These are phyloP conservation scores for Arctium minus DNA, from an alignment of 129 eudicot genomes.

Conservation along the genomic window DNA sequence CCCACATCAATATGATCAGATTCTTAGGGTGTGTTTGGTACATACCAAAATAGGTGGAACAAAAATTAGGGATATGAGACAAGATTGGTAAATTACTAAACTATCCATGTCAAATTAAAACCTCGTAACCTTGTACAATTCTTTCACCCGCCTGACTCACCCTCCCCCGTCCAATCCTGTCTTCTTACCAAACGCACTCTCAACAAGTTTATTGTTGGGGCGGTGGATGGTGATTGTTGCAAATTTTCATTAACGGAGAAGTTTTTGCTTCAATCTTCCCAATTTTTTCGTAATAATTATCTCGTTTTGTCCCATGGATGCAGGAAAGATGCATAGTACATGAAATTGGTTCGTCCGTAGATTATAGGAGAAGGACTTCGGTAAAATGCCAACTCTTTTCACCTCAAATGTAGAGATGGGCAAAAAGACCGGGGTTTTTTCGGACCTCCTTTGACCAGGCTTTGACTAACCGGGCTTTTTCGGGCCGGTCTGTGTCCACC, in stretches of 20 bases:
- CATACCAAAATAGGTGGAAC: not conserved
- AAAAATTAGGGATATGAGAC: not conserved
- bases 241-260: not conserved
- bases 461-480: not conserved
- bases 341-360: conserved; percentile 88
- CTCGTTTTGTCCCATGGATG: conserved; percentile 22
- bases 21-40: not conserved
- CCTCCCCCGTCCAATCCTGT: not conserved
- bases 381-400: conserved; percentile 30
- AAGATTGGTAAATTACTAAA: not conserved
- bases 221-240: not conserved
- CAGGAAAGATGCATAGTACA: conserved; percentile 88
- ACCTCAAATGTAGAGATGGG: not conserved
- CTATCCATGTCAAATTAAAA: not conserved
- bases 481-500: not conserved
- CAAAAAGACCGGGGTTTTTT: not conserved
- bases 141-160: not conserved
- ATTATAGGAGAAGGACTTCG: conserved; percentile 86
- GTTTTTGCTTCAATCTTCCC: not conserved
- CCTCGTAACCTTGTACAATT: not conserved
- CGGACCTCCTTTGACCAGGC: not conserved
- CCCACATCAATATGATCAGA: not conserved
- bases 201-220: too few species aligned
- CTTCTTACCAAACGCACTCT: not conserved
- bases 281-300: conserved; percentile 2